Evolutionary conservation across 306 rosid species (phyloP), one percentile per base, ranked within the genome.

Genomic region (Dalbergia oliveri): DNA sequence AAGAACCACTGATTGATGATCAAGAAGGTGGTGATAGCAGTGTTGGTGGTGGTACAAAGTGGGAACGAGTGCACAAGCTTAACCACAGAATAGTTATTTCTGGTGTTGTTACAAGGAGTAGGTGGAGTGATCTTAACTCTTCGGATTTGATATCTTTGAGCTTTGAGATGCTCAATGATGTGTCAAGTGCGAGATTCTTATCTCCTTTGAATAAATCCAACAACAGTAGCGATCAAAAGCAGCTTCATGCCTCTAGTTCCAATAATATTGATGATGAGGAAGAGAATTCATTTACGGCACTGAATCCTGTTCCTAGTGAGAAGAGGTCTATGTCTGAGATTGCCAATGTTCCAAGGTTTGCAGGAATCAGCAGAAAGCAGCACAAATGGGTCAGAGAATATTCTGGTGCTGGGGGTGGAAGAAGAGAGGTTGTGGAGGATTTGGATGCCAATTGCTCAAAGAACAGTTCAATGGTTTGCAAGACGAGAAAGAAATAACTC

Each of bases 61-160:
- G 57, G 59, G 81, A 83, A 63, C 53, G 26, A 16, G 16, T 87
- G 73, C 91, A 88, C 75, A 83, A 86, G 78, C 86, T 84, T 57
- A 90, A 91, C 11, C 97, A 92, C 84, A 94, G 51, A 76, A 93
- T 94, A 14, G 53, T 92, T 3, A 82, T 85, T 11, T 84, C 94
- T 1, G 93, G 85, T 73, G 86, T 86, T 66, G 87, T 86, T 14
- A 81, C 79, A 18, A 89, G 88, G 77, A 91, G 84, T 60, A 82
- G 97, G 77, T 95, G 99, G 98, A 95, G 99, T 79, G 91, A 89
- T 78, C 79, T 93, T 34, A 90, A 88, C 18, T 89, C 99, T 59
- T 84, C 97, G 4, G 97, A 95, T 77, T 37, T 95, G 82, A 58
- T 93, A 78, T 90, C 89, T 50, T 82, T 95, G 80, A 91, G 63